phyloP scores from a whole-genome alignment of 2,329 filamentous ascomycete genomes.

The Colletotrichum abscissum region DNA sequence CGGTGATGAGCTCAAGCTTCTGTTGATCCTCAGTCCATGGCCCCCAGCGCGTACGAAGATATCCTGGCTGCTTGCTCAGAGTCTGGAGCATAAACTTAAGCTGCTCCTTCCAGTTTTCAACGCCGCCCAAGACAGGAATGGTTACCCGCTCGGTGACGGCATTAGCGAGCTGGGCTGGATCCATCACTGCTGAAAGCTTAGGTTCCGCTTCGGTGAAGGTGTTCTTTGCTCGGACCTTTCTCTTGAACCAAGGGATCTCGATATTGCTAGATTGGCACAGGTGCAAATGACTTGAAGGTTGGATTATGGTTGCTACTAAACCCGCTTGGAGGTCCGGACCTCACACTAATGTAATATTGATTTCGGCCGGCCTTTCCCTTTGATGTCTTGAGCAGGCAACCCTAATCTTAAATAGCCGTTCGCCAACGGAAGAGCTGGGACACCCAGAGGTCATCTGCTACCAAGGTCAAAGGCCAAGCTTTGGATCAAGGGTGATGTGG shows the following conservation, averaged over 20 bases:
- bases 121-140: conserved; percentile 39
- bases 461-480: not conserved
- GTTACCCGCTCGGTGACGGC: conserved; percentile 37
- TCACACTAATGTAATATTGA: not conserved
- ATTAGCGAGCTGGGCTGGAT: conserved; percentile 31
- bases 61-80: conserved; percentile 41
- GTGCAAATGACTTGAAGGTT: not conserved
- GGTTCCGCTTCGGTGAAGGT: not conserved
- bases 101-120: conserved; percentile 43
- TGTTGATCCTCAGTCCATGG: conserved; percentile 41
- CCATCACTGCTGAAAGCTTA: conserved; percentile 15
- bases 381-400: conserved; percentile 5
- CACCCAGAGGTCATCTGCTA: not conserved
- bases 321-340: not conserved
- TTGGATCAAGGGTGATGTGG: not conserved
- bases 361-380: not conserved
- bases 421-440: not conserved
- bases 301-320: conserved; percentile 12
- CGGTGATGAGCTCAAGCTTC: conserved; percentile 42
- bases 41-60: conserved; percentile 44
- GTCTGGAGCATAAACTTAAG: conserved; percentile 42
- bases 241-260: not conserved
- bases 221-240: not conserved
- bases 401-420: conserved; percentile 31
- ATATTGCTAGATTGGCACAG: not conserved